Conservation (phyloP, 441 rosid species). For the Erysimum pusillum region DNA sequence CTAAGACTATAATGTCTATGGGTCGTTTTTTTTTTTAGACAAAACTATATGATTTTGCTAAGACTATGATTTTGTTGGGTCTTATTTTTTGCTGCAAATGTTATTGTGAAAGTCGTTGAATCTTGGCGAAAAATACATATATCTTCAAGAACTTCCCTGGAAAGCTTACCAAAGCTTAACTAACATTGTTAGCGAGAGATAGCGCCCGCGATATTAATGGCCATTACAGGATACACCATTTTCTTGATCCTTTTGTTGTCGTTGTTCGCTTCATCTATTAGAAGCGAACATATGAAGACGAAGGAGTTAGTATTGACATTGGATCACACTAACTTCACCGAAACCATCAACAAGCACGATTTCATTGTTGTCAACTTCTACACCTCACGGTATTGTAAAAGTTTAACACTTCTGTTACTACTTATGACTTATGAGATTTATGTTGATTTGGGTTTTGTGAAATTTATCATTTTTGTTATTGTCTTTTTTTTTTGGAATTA, state of each 20-base stretch:
- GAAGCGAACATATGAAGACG: conserved; percentile 56
- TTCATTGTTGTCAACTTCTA: conserved; percentile 96
- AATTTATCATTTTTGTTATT: too few species aligned
- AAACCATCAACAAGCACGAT: conserved; percentile 72
- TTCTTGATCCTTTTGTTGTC: conserved; percentile 48
- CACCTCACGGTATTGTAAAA: conserved; percentile 69
- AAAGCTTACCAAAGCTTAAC: background rate
- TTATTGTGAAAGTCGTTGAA: background rate
- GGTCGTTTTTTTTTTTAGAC: background rate
- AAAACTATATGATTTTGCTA: too few species aligned
- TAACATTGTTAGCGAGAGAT: conserved; percentile 15
- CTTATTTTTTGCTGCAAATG: too few species aligned
- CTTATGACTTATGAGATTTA: too few species aligned
- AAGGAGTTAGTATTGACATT: conserved; percentile 85
- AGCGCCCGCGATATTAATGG: conserved; percentile 44
- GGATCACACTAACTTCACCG: conserved; percentile 86
- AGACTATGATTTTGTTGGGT: too few species aligned
- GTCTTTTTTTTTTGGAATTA: too few species aligned
- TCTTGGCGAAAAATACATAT: background rate
- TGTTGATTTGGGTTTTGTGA: too few species aligned
- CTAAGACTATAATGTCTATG: background rate
- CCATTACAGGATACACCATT: conserved; percentile 47
- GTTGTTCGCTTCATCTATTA: conserved; percentile 48
- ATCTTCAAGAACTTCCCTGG: background rate
- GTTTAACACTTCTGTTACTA: too few species aligned